phyloP scores from a whole-genome alignment of 345 rosid genomes.

The Luvunga scandens region DNA sequence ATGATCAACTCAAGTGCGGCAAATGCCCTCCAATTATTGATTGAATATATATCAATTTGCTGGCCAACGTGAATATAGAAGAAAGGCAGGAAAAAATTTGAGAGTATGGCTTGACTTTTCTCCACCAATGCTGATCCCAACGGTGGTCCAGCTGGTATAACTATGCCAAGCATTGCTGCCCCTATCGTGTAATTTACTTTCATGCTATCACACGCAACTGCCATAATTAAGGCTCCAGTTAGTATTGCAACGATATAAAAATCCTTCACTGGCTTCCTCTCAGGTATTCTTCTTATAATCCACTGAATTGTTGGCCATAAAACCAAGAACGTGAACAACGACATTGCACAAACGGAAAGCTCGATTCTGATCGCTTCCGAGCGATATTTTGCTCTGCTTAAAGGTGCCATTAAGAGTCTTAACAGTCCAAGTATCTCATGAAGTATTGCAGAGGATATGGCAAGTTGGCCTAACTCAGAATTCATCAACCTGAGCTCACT shows the following conservation, averaged over 20 bases:
- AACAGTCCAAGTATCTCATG: neutral
- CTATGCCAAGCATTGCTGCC: slow-evolving; percentile 16
- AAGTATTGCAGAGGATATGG: slow-evolving; percentile 20
- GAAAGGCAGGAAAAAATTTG: slow-evolving; percentile 28
- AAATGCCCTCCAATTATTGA: neutral
- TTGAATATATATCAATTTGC: neutral
- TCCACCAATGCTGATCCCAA: slow-evolving; percentile 28
- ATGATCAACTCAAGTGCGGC: neutral
- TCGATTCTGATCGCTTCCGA: too few relatives aligned
- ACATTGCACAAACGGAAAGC: slow-evolving; percentile 5
- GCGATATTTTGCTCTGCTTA: neutral
- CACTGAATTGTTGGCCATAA: slow-evolving; percentile 14
- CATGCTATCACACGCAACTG: neutral
- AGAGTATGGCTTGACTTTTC: slow-evolving; percentile 21
- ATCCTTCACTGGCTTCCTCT: slow-evolving; percentile 22
- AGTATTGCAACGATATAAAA: neutral
- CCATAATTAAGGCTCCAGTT: slow-evolving; percentile 9
- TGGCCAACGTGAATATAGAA: slow-evolving; percentile 18
- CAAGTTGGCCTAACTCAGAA: slow-evolving; percentile 34
- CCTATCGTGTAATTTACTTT: slow-evolving; percentile 14
- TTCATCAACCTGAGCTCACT: slow-evolving; percentile 34
- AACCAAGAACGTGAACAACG: neutral
- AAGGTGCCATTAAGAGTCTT: neutral
- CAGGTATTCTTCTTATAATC: slow-evolving; percentile 16
- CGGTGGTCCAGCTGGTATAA: slow-evolving; percentile 33